A percentile compares a stretch with the other conserved stretches of the same genome.
phyloP scores from a whole-genome alignment of 2,329 filamentous ascomycete species.

The Aspergillus brasiliensis region DNA sequence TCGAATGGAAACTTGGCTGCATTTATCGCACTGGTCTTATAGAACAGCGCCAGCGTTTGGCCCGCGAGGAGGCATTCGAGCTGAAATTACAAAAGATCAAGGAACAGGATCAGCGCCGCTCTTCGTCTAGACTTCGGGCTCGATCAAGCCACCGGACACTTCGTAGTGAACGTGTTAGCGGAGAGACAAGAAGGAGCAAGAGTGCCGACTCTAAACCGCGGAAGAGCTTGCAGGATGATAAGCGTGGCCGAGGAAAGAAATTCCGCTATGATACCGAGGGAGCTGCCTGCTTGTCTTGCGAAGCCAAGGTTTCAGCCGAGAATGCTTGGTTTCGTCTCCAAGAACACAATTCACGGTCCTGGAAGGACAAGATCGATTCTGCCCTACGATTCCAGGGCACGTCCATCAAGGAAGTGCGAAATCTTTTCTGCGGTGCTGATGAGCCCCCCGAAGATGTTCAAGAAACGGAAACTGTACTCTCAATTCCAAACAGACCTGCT shows the following conservation, averaged over 20 bases:
- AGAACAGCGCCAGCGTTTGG: slow-evolving; percentile 87
- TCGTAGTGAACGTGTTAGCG: slow-evolving; percentile 41
- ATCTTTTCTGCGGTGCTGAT: slow-evolving; percentile 79
- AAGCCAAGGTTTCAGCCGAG: slow-evolving; percentile 70
- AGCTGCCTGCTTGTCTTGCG: slow-evolving; percentile 70
- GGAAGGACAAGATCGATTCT: slow-evolving; percentile 87
- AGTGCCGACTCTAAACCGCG: slow-evolving; percentile 56
- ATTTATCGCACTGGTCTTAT: slow-evolving; percentile 88
- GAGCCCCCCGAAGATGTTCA: slow-evolving; percentile 78
- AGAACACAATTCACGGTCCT: slow-evolving; percentile 81
- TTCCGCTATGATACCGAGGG: slow-evolving; percentile 78
- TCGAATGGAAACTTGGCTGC: slow-evolving; percentile 94
- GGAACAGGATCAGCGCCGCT: slow-evolving; percentile 61
- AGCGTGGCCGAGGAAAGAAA: slow-evolving; percentile 40
- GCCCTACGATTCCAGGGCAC: slow-evolving; percentile 69
- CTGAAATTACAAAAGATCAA: slow-evolving; percentile 84
- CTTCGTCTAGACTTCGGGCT: slow-evolving; percentile 55
- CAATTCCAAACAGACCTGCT: slow-evolving; percentile 80
- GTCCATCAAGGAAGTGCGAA: slow-evolving; percentile 76
- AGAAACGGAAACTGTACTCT: slow-evolving; percentile 81
- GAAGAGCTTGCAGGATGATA: slow-evolving; percentile 30
- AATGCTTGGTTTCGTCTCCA: slow-evolving; percentile 77
- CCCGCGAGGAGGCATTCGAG: slow-evolving; percentile 85
- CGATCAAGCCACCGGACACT: slow-evolving; percentile 53
- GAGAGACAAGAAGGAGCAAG: slow-evolving; percentile 53